Evolutionary conservation across 2,329 filamentous ascomycete species (phyloP).

Genomic region (Xylaria sp.): DNA sequence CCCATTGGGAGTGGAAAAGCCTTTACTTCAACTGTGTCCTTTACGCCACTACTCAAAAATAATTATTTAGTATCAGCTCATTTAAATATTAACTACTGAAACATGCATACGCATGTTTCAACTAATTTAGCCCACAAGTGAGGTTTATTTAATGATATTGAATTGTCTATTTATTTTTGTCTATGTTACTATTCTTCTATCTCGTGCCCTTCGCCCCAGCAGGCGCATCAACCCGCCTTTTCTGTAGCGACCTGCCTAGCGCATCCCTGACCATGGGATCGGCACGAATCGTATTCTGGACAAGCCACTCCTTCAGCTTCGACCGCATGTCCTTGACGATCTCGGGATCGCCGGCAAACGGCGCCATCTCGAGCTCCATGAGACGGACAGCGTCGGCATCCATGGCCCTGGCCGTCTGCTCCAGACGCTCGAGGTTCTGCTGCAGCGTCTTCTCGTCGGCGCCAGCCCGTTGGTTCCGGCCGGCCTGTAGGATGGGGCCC

Average conservation of each 20-base stretch:
- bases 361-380: slow-evolving; percentile 81
- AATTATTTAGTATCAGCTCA: too few species aligned
- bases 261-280: slow-evolving; percentile 87
- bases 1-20: not conserved
- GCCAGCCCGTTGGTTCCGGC: slow-evolving; percentile 48
- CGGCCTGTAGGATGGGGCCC: slow-evolving; percentile 69
- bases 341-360: slow-evolving; percentile 79
- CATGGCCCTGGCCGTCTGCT: slow-evolving; percentile 66
- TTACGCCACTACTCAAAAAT: too few species aligned
- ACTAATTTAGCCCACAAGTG: not conserved
- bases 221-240: slow-evolving; percentile 70
- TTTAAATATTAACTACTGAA: not conserved
- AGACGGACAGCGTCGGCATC: slow-evolving; percentile 77
- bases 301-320: slow-evolving; percentile 85
- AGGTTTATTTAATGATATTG: not conserved
- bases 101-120: not conserved
- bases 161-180: not conserved
- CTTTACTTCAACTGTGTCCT: too few species aligned
- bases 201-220: slow-evolving; percentile 67
- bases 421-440: slow-evolving; percentile 75
- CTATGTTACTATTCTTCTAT: slow-evolving; percentile 43
- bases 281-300: slow-evolving; percentile 83
- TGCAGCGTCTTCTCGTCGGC: slow-evolving; percentile 63
- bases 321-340: slow-evolving; percentile 72
- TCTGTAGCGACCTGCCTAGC: slow-evolving; percentile 73